Evolutionary conservation across 1,284 basidiomycete species (phyloP), one percentile per base, ranked within the genome.

Genomic region (Fistulinella cinereoalba): DNA sequence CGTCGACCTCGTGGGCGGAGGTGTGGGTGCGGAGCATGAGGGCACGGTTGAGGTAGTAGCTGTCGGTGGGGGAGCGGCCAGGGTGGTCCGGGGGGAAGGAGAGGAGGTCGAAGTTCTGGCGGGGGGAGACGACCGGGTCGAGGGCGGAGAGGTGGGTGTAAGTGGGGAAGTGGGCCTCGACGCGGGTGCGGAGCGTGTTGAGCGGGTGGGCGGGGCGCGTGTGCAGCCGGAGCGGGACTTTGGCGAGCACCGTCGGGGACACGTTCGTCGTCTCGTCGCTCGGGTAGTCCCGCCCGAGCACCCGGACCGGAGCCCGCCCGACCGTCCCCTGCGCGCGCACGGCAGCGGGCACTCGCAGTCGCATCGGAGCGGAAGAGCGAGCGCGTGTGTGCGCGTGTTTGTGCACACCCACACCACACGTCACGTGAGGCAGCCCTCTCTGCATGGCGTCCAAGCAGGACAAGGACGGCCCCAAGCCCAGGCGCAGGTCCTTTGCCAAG

Each of bases 11-110:
- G 68, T 99, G 97, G 3, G 97, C 93, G 18, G 90, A 94, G 0
- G 97, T 98, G 67, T 99, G 97, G 0, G 97, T 99, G 37, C 97
- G 86, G 41, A 99, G 81, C 86, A 99, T 95, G 55, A 87, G 77
- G 56, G 82, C 73, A 55, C 79, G 79, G 74, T 99, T 99, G 58
- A 98, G 74, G 68, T 99, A 99, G 76, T 99, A 99, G 57, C 88
- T 92, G 72, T 99, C 97, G 22, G 91, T 91, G 39, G 83, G 74
- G 18, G 84, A 79, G 46, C 97, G 83, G 2, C 97, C 97, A 1
- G 96, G 95, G 65, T 99, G 97, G 71, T 98, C 93, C 6, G 74
- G 62, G 0, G 96, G 85, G 69, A 99, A 98, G 13, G 92, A 93
- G 19, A 99, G 83, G 56, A 96, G 90, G 69, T 98, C 97, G 68